Conservation (phyloP, 192 early-diverging fungal genomes). For the Pilaira anomala region DNA sequence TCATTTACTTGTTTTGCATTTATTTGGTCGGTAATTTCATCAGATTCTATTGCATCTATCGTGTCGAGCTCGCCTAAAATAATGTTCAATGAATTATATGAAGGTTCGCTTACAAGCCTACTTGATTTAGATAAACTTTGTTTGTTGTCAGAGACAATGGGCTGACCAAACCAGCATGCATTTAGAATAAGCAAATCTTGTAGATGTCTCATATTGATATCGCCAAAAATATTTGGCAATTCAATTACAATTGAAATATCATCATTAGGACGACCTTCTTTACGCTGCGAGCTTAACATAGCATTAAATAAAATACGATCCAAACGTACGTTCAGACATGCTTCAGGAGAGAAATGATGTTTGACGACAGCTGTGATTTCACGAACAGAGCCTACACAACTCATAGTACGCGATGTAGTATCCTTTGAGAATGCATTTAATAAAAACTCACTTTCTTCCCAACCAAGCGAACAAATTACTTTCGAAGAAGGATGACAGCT, state of each 20-base stretch:
- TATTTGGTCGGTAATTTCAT: neutral
- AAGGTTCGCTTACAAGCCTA: too few species aligned
- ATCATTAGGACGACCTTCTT: slow-evolving; percentile 40
- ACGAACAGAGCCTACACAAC: slow-evolving; percentile 55
- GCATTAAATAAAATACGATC: slow-evolving; percentile 61
- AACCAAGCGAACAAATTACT: slow-evolving; percentile 62
- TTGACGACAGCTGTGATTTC: slow-evolving; percentile 59
- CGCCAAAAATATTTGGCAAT: slow-evolving; percentile 48
- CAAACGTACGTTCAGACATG: slow-evolving; percentile 59
- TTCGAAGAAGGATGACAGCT: slow-evolving; percentile 74
- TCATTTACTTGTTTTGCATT: neutral
- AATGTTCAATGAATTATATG: too few species aligned
- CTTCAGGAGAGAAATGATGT: slow-evolving; percentile 75
- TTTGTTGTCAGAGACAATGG: slow-evolving; percentile 28
- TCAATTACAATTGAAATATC: slow-evolving; percentile 58
- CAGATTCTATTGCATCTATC: neutral
- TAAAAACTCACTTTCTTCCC: slow-evolving; percentile 69
- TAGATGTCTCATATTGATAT: slow-evolving; percentile 66
- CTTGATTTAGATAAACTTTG: neutral
- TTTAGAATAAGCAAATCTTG: slow-evolving; percentile 72
- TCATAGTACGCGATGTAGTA: slow-evolving; percentile 39
- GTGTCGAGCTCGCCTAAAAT: too few species aligned
- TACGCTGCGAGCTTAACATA: slow-evolving; percentile 51
- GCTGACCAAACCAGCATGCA: slow-evolving; percentile 62
- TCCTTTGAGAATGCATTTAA: slow-evolving; percentile 44